Conservation (phyloP, 345 rosid species). For the Acer yangbiense region DNA sequence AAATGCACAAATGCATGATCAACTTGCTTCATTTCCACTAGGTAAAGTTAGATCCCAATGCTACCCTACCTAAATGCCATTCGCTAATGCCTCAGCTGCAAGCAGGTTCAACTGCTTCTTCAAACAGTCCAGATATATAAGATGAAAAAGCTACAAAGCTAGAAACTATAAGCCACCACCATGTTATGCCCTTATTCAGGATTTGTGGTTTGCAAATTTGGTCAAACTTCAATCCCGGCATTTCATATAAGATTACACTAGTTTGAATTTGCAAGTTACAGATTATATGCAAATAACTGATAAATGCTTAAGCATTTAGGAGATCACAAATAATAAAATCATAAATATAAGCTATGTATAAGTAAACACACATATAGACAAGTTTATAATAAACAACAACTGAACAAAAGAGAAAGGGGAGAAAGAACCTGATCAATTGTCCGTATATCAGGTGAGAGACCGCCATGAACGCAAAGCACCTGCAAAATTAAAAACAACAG, state of each 20-base stretch:
- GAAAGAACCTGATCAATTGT: conserved; percentile 89
- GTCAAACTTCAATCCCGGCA: conserved; percentile 3
- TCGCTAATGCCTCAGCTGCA: not conserved
- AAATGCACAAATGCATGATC: conserved; percentile 2
- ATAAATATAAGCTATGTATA: not conserved
- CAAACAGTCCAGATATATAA: not conserved
- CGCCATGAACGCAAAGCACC: conserved; percentile 99
- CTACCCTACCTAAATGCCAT: not conserved
- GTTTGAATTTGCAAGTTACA: not conserved
- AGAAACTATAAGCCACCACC: not conserved
- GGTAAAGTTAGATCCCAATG: not conserved
- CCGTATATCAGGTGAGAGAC: conserved; percentile 97
- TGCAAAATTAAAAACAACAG: conserved; percentile 28
- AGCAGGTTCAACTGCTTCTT: not conserved
- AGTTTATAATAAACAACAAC: not conserved
- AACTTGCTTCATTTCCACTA: not conserved
- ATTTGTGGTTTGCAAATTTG: not conserved
- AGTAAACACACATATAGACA: not conserved
- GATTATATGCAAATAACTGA: not conserved
- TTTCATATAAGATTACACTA: not conserved
- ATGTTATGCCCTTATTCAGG: not conserved
- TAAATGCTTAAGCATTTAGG: not conserved
- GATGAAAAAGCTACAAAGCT: not conserved
- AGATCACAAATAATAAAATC: not conserved
- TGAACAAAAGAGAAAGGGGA: not conserved